Evolutionary conservation across 768 basidiomycete species (phyloP).

Genomic region (Lyophyllum atratum): DNA sequence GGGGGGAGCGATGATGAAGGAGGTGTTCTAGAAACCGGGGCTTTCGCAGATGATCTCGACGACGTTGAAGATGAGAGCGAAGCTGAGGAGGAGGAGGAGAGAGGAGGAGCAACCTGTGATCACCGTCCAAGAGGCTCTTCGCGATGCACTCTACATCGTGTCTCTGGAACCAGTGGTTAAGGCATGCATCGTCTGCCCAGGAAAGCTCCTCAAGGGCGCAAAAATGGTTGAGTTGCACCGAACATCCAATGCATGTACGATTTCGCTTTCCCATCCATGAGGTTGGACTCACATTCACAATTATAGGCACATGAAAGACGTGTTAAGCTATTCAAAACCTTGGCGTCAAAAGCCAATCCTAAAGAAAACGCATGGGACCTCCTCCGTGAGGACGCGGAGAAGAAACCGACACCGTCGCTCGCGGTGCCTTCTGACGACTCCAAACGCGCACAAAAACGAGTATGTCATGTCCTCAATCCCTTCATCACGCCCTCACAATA

Average conservation of each 20-base stretch:
- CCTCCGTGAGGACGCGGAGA: conserved; percentile 27
- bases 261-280: conserved; percentile 17
- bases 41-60: conserved; percentile 17
- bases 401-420: conserved; percentile 27
- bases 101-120: conserved; percentile 44
- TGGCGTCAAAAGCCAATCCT: conserved; percentile 41
- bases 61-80: conserved; percentile 27
- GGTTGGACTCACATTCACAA: conserved; percentile 13
- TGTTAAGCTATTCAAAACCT: conserved; percentile 47
- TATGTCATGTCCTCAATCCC: conserved; percentile 24
- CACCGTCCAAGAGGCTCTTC: conserved; percentile 59
- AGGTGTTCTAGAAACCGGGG: conserved; percentile 17
- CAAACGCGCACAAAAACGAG: conserved; percentile 66
- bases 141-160: conserved; percentile 63
- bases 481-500: background rate
- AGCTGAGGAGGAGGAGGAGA: conserved; percentile 29
- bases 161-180: conserved; percentile 55
- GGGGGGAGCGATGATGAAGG: conserved; percentile 25
- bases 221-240: conserved; percentile 60
- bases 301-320: conserved; percentile 66
- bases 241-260: conserved; percentile 60
- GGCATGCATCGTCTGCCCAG: conserved; percentile 70
- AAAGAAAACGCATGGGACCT: conserved; percentile 51
- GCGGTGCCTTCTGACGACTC: conserved; percentile 36
- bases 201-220: conserved; percentile 64